These are phyloP conservation scores for Macrotyloma uniflorum DNA, from an alignment of 306 rosid species.

Conservation along the genomic window DNA sequence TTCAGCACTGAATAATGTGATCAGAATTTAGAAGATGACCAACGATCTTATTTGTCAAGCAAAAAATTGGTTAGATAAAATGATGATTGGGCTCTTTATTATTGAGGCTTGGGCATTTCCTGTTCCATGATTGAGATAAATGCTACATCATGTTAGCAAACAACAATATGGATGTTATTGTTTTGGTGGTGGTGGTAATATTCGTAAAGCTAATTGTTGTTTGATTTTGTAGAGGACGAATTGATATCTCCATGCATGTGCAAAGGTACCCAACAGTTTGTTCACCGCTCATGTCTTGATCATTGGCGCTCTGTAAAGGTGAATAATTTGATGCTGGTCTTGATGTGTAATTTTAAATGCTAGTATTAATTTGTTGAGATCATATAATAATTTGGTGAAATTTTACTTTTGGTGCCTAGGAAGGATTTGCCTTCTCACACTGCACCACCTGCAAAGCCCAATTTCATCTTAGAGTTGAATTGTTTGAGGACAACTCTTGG, in stretches of 20 bases:
- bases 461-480: slow-evolving; percentile 81
- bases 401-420: slow-evolving; percentile 49
- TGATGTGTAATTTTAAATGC: slow-evolving; percentile 31
- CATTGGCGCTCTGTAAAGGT: slow-evolving; percentile 99
- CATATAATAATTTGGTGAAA: slow-evolving; percentile 26
- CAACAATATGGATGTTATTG: slow-evolving; percentile 5
- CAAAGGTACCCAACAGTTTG: slow-evolving; percentile 99
- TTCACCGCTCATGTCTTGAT: slow-evolving; percentile 96
- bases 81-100: slow-evolving; percentile 20
- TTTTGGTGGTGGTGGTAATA: not conserved
- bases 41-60: not conserved
- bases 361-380: slow-evolving; percentile 28
- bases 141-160: slow-evolving; percentile 13
- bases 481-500: slow-evolving; percentile 88
- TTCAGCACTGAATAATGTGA: no score
- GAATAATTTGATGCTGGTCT: slow-evolving; percentile 27
- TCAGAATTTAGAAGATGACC: no score
- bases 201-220: slow-evolving; percentile 35
- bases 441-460: slow-evolving; percentile 99
- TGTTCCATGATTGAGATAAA: not conserved
- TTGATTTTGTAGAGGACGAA: slow-evolving; percentile 69
- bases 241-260: slow-evolving; percentile 99
- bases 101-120: not conserved
- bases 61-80: not conserved
- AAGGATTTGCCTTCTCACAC: slow-evolving; percentile 98